These are phyloP conservation scores for Umbelopsis sp. DNA, from an alignment of 371 early-diverging fungal genomes.

Conservation along the genomic window DNA sequence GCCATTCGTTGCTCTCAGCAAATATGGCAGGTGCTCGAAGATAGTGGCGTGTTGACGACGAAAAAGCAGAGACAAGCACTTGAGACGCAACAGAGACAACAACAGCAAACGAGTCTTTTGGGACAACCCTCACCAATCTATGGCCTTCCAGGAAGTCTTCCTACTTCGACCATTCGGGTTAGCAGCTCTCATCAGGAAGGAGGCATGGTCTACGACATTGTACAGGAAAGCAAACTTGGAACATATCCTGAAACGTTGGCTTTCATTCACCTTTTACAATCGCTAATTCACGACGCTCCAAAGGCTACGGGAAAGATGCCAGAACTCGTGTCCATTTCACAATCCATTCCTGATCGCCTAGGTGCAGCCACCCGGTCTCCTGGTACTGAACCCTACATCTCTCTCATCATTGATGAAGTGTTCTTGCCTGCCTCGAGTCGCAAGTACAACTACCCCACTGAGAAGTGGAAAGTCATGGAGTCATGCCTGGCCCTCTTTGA, in stretches of 20 bases:
- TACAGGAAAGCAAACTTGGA: slow-evolving; percentile 53
- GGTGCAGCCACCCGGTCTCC: slow-evolving; percentile 67
- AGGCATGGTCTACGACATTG: slow-evolving; percentile 36
- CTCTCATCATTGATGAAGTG: slow-evolving; percentile 80
- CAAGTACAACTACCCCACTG: slow-evolving; percentile 66
- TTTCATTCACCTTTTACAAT: slow-evolving; percentile 72
- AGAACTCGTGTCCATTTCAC: slow-evolving; percentile 42
- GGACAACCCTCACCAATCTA: neutral
- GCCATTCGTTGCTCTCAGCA: slow-evolving; percentile 32
- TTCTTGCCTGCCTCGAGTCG: slow-evolving; percentile 73
- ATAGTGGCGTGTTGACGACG: slow-evolving; percentile 32
- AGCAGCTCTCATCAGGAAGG: slow-evolving; percentile 22
- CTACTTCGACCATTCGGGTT: neutral
- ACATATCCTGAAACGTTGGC: slow-evolving; percentile 86
- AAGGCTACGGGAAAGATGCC: slow-evolving; percentile 37
- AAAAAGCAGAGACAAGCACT: slow-evolving; percentile 55
- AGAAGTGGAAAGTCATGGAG: slow-evolving; percentile 80
- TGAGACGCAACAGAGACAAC: slow-evolving; percentile 23
- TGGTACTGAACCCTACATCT: slow-evolving; percentile 81
- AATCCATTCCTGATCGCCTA: slow-evolving; percentile 61
- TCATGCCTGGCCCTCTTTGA: slow-evolving; percentile 79
- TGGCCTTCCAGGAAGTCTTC: neutral
- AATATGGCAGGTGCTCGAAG: slow-evolving; percentile 40
- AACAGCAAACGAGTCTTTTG: slow-evolving; percentile 3
- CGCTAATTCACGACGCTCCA: slow-evolving; percentile 69